Evolutionary conservation across 345 rosid species (phyloP).

Genomic region (Eucalyptus pauciflora): DNA sequence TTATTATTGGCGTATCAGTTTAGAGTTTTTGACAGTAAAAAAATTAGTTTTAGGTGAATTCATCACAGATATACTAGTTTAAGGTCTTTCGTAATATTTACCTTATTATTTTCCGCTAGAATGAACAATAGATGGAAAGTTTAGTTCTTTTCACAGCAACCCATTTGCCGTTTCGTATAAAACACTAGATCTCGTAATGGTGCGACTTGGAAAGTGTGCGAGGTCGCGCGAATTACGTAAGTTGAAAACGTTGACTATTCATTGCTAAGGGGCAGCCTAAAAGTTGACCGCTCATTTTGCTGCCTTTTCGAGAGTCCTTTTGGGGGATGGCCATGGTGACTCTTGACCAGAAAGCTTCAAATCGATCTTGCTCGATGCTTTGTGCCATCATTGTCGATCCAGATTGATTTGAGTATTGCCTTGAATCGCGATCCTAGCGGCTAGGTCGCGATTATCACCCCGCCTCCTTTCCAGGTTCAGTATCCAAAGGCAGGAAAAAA

Average conservation of each 20-base stretch:
- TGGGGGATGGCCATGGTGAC: neutral
- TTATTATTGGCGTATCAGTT: too few relatives aligned
- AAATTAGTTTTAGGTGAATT: too few relatives aligned
- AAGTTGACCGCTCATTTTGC: neutral
- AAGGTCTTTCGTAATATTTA: too few relatives aligned
- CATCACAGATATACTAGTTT: fast-evolving
- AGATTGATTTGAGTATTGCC: neutral
- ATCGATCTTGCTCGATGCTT: neutral
- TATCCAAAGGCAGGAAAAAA: neutral
- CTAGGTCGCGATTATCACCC: neutral
- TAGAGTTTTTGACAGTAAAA: fast-evolving
- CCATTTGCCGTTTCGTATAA: neutral
- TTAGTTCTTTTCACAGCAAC: neutral
- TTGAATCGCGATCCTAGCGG: neutral
- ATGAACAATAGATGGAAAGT: neutral
- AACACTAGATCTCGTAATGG: neutral
- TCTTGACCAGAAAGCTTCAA: neutral
- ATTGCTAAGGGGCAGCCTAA: neutral
- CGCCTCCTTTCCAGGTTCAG: neutral
- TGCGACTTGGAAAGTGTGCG: neutral
- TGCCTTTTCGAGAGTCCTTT: neutral
- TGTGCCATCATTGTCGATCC: neutral
- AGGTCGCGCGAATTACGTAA: neutral
- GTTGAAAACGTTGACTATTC: neutral
- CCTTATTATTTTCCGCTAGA: fast-evolving